Conservation (phyloP, 2,329 filamentous ascomycete species). For the Pseudogymnoascus sp. region DNA sequence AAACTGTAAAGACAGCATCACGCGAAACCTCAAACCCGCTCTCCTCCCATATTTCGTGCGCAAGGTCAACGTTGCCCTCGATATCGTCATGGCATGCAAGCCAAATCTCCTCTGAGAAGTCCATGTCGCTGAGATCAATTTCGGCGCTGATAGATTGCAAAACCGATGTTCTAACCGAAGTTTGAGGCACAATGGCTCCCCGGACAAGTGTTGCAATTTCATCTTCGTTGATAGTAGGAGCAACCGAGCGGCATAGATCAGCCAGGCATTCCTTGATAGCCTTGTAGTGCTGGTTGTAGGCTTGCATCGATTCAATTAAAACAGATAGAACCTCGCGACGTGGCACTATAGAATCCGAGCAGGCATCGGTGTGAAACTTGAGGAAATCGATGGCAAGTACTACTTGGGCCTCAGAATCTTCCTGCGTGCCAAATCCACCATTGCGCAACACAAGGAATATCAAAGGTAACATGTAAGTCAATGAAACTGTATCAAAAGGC, state of each 20-base stretch:
- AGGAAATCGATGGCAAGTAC: constrained; percentile 83
- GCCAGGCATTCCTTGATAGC: constrained; percentile 85
- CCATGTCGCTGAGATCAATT: constrained; percentile 79
- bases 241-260: constrained; percentile 76
- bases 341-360: constrained; percentile 66
- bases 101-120: constrained; percentile 88
- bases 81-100: constrained; percentile 86
- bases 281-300: constrained; percentile 89
- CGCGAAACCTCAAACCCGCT: constrained; percentile 66
- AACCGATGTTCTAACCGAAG: constrained; percentile 72
- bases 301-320: constrained; percentile 76
- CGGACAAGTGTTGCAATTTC: constrained; percentile 72
- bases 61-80: constrained; percentile 76
- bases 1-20: constrained; percentile 56
- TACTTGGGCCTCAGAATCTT: constrained; percentile 83
- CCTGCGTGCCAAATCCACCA: constrained; percentile 67
- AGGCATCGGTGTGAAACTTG: constrained; percentile 77
- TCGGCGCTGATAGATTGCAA: constrained; percentile 87
- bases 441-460: constrained; percentile 69
- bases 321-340: constrained; percentile 63
- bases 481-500: constrained; percentile 80
- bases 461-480: constrained; percentile 81
- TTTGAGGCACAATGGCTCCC: constrained; percentile 70
- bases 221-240: constrained; percentile 63
- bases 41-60: constrained; percentile 88